Percentiles rank a stretch among this genome's conserved stretches.
These are phyloP conservation scores for Trichosporon coremiiforme DNA, from an alignment of 1,284 basidiomycete genomes.

Conservation along the genomic window DNA sequence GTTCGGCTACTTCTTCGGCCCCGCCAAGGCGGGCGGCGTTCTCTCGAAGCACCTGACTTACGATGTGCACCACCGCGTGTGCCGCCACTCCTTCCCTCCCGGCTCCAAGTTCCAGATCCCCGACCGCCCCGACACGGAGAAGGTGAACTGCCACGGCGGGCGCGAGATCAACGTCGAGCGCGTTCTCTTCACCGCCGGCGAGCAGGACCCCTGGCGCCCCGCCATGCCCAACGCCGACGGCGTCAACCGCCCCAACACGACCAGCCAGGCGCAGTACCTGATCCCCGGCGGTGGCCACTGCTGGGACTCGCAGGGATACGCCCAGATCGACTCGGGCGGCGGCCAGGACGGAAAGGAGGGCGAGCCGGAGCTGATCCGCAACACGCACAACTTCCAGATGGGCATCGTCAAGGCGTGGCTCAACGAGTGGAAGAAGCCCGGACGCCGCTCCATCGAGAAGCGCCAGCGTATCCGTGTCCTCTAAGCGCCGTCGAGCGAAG, in stretches of 20 bases:
- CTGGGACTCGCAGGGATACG: slow-evolving; percentile 6
- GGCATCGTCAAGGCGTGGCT: slow-evolving; percentile 81
- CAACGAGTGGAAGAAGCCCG: slow-evolving; percentile 61
- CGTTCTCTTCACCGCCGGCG: slow-evolving; percentile 70
- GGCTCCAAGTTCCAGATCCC: slow-evolving; percentile 76
- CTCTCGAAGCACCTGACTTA: slow-evolving; percentile 66
- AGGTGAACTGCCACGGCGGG: slow-evolving; percentile 76
- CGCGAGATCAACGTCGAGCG: slow-evolving; percentile 73
- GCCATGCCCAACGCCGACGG: slow-evolving; percentile 50
- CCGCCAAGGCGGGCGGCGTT: slow-evolving; percentile 48
- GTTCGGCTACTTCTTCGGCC: slow-evolving; percentile 81
- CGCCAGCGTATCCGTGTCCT: not conserved
- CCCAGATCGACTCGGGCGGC: slow-evolving; percentile 28
- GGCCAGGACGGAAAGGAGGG: slow-evolving; percentile 31
- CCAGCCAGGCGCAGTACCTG: not conserved
- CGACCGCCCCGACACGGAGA: slow-evolving; percentile 70
- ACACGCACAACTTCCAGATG: slow-evolving; percentile 79
- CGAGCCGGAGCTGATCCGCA: slow-evolving; percentile 76
- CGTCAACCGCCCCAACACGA: slow-evolving; percentile 12
- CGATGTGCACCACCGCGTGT: slow-evolving; percentile 77
- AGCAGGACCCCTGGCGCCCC: slow-evolving; percentile 81
- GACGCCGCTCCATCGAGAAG: slow-evolving; percentile 4
- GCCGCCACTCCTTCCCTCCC: slow-evolving; percentile 76
- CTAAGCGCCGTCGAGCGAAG: not conserved
- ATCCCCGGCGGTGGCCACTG: slow-evolving; percentile 15